Conservation (phyloP, 1,139 yeast species). For the Saccharomyces hybrid region DNA sequence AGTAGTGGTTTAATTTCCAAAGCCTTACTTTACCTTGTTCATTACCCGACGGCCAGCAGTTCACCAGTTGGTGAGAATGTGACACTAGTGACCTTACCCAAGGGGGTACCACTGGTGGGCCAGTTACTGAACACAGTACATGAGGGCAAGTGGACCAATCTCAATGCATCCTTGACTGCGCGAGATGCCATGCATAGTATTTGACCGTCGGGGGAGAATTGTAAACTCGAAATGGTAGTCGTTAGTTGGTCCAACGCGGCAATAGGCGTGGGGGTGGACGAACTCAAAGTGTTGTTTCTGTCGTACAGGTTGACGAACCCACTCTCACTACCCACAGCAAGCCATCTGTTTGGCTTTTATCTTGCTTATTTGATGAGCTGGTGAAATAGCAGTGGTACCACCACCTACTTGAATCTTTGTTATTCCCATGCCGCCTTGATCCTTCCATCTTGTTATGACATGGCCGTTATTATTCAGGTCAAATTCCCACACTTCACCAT, state of each 20-base stretch:
- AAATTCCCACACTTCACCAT: conserved; percentile 94
- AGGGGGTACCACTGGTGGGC: conserved; percentile 96
- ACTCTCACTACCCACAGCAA: conserved; percentile 80
- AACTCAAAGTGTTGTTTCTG: conserved; percentile 19
- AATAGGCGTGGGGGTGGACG: conserved; percentile 18
- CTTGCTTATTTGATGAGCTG: conserved; percentile 8
- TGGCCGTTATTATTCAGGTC: conserved; percentile 41
- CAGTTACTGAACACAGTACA: conserved; percentile 85
- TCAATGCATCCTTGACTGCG: conserved; percentile 77
- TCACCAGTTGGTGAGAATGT: conserved; percentile 76
- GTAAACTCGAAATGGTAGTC: conserved; percentile 67
- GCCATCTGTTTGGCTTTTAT: conserved; percentile 57
- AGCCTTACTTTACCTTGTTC: conserved; percentile 85
- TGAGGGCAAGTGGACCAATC: conserved; percentile 80
- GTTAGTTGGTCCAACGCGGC: conserved; percentile 71
- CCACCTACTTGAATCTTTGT: conserved; percentile 78
- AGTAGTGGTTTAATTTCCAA: conserved; percentile 81
- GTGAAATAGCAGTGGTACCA: conserved; percentile 28
- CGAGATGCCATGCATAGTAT: conserved; percentile 77
- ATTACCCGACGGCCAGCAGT: conserved; percentile 81
- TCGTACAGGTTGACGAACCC: conserved; percentile 91
- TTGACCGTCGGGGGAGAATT: conserved; percentile 85
- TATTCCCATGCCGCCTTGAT: conserved; percentile 78
- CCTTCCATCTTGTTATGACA: conserved; percentile 68
- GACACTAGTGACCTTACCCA: conserved; percentile 83